Percentiles rank a stretch among this genome's conserved stretches.
phyloP scores from a whole-genome alignment of 768 basidiomycete species.

The Symmetrospora coprosmae region DNA sequence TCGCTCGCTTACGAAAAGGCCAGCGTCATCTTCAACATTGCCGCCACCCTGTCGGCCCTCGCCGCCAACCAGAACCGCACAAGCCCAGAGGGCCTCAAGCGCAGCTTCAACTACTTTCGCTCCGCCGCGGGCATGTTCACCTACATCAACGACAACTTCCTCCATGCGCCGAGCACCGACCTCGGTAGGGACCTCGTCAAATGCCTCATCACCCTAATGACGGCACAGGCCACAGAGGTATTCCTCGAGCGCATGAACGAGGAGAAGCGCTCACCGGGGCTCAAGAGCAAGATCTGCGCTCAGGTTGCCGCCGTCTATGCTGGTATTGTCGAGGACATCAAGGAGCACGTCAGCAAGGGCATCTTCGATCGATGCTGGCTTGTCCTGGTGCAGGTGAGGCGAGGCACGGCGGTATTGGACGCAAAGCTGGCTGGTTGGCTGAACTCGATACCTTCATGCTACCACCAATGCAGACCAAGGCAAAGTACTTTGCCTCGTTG shows the following conservation, averaged over 20 bases:
- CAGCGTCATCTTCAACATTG: constrained; percentile 89
- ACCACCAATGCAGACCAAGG: constrained; percentile 53
- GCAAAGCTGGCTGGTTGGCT: no score
- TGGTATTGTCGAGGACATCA: constrained; percentile 72
- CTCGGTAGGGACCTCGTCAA: constrained; percentile 87
- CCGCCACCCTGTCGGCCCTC: constrained; percentile 80
- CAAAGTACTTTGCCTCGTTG: constrained; percentile 73
- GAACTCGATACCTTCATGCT: background rate
- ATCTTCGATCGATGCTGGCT: constrained; percentile 93
- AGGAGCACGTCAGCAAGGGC: constrained; percentile 91
- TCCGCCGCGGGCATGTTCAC: constrained; percentile 89
- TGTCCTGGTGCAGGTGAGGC: constrained; percentile 58
- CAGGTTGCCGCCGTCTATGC: constrained; percentile 72
- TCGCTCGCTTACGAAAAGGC: constrained; percentile 98
- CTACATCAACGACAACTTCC: constrained; percentile 98
- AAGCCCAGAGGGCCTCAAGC: constrained; percentile 80
- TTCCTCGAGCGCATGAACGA: constrained; percentile 72
- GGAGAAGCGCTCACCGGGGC: constrained; percentile 61
- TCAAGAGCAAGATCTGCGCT: constrained; percentile 69
- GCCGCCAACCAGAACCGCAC: constrained; percentile 70
- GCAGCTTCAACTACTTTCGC: constrained; percentile 79
- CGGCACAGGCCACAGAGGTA: constrained; percentile 88
- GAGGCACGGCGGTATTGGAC: background rate
- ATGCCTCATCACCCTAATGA: constrained; percentile 69
- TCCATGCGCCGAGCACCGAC: constrained; percentile 92